phyloP scores from a whole-genome alignment of 352 stramenopile species.

The Globisporangium paroecandrum region DNA sequence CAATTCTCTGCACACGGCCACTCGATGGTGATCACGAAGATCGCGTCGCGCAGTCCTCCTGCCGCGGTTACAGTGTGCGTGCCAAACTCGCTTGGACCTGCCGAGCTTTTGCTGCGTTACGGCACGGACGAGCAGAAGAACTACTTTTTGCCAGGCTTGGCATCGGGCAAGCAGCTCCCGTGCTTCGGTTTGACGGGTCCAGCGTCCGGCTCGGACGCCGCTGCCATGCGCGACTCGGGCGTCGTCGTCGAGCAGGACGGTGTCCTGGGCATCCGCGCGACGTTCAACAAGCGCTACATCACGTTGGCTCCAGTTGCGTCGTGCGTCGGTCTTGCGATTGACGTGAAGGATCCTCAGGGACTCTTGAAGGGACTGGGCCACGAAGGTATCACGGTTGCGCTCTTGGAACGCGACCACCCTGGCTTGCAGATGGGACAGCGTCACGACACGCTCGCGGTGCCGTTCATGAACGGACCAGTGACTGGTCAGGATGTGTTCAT shows the following conservation, averaged over 20 bases:
- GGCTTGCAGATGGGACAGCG: constrained; percentile 94
- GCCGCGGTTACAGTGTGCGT: constrained; percentile 94
- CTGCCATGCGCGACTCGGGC: constrained; percentile 92
- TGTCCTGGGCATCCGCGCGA: constrained; percentile 93
- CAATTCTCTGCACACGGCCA: constrained; percentile 90
- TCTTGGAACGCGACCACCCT: constrained; percentile 94
- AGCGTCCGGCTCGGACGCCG: constrained; percentile 94
- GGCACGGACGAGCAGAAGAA: constrained; percentile 96
- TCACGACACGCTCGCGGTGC: constrained; percentile 94
- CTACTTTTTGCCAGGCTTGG: constrained; percentile 93
- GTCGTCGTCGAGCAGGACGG: constrained; percentile 93
- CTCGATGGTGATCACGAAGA: constrained; percentile 92
- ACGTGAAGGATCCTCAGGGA: constrained; percentile 94
- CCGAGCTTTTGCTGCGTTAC: constrained; percentile 95
- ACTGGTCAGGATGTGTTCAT: constrained; percentile 97
- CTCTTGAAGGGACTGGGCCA: constrained; percentile 92
- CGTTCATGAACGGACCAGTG: constrained; percentile 99
- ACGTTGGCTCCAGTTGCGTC: constrained; percentile 96
- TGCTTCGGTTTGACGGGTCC: constrained; percentile 97
- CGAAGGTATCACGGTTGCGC: constrained; percentile 95
- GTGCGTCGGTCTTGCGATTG: constrained; percentile 96
- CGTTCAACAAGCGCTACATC: constrained; percentile 99
- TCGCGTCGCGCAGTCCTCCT: constrained; percentile 89
- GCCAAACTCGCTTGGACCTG: constrained; percentile 96
- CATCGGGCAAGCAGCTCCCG: constrained; percentile 93